phyloP scores from a whole-genome alignment of 768 basidiomycete genomes.

The Lyophyllum atratum region DNA sequence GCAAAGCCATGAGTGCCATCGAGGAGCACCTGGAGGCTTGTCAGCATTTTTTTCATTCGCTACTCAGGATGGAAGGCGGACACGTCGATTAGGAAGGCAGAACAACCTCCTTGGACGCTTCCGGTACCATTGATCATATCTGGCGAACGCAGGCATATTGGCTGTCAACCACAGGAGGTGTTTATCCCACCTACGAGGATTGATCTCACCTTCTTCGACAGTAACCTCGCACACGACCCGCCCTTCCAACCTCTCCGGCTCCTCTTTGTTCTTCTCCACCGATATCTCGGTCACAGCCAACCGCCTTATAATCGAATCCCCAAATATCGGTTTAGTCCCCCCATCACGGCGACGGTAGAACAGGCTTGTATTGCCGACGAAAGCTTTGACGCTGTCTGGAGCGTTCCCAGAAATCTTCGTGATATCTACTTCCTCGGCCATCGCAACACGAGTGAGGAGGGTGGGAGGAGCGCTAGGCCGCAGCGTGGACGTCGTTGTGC shows the following conservation, averaged over 20 bases:
- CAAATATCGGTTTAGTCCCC: conserved; percentile 17
- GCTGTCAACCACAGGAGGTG: too few species aligned
- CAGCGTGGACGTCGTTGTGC: too few species aligned
- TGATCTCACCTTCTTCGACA: conserved; percentile 42
- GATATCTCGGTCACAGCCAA: conserved; percentile 42
- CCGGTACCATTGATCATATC: conserved; percentile 56
- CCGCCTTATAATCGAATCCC: conserved; percentile 15
- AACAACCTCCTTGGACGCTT: conserved; percentile 56
- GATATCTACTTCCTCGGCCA: conserved; percentile 15
- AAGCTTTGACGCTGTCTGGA: conserved; percentile 28
- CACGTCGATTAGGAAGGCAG: conserved; percentile 56
- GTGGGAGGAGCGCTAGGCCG: too few species aligned
- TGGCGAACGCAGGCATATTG: conserved; percentile 16
- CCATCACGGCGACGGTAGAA: conserved; percentile 16
- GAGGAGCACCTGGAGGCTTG: conserved; percentile 51
- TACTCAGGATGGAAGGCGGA: conserved; percentile 23
- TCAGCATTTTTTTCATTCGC: not conserved
- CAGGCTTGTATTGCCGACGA: conserved; percentile 17
- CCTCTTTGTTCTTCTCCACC: conserved; percentile 43
- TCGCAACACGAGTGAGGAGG: not conserved
- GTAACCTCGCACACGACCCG: conserved; percentile 45
- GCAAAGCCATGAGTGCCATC: conserved; percentile 41
- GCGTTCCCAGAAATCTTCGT: conserved; percentile 30
- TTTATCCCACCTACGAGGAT: too few species aligned
- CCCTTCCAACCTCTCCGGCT: conserved; percentile 43